A percentile compares a stretch with the other conserved stretches of the same genome.
Evolutionary conservation across 139 green algal genomes (phyloP).

Genomic region (Volvox reticuliferus): DNA sequence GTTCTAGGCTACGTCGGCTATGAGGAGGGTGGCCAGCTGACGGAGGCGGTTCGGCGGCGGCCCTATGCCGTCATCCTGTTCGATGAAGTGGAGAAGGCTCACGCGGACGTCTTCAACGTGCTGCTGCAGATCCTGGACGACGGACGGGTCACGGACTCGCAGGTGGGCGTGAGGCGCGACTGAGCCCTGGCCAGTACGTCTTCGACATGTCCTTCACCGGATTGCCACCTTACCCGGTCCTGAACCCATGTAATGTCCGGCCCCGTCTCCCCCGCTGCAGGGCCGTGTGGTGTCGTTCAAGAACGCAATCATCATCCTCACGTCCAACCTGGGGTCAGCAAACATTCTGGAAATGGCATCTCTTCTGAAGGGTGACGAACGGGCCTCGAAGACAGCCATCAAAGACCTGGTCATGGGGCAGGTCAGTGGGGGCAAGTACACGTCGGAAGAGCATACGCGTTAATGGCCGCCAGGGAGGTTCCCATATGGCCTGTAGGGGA

Average conservation of each 20-base stretch:
- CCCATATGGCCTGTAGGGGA: too few relatives aligned
- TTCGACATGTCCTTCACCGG: too few relatives aligned
- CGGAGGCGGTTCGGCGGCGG: conserved; percentile 82
- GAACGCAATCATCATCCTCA: conserved; percentile 97
- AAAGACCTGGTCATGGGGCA: conserved; percentile 53
- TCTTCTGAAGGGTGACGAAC: neutral
- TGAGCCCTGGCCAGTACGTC: too few relatives aligned
- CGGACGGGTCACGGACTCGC: conserved; percentile 92
- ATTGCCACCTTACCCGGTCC: too few relatives aligned
- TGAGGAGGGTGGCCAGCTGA: conserved; percentile 82
- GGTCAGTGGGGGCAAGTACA: neutral
- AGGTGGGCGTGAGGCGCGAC: conserved; percentile 55
- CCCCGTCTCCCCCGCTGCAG: conserved; percentile 50
- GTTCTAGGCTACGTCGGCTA: conserved; percentile 90
- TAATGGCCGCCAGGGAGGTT: too few relatives aligned
- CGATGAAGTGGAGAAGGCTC: conserved; percentile 99
- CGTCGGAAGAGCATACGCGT: too few relatives aligned
- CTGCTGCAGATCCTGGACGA: conserved; percentile 98
- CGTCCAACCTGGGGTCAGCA: conserved; percentile 92
- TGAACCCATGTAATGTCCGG: too few relatives aligned
- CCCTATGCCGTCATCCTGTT: conserved; percentile 94
- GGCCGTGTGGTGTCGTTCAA: conserved; percentile 96
- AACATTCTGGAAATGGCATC: conserved; percentile 71
- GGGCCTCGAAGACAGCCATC: conserved; percentile 16
- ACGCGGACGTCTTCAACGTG: conserved; percentile 99